Evolutionary conservation across 176 grass and related monocot species (phyloP).

Genomic region (Poa annua): DNA sequence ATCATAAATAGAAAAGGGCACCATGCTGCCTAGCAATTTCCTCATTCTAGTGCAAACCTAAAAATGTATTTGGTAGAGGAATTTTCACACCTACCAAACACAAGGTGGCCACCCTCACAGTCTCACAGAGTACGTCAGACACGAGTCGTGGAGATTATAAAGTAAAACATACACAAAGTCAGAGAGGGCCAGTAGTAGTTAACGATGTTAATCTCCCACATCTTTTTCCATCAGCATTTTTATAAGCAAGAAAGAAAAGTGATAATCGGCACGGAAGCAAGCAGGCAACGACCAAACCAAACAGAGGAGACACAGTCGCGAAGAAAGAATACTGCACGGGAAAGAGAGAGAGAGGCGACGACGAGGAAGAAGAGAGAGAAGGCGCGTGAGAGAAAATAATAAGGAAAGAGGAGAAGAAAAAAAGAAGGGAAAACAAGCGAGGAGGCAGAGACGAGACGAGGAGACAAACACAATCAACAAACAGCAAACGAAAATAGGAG

Average conservation of each 20-base stretch:
- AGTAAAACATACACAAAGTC: conserved; percentile 34
- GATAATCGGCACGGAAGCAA: conserved; percentile 32
- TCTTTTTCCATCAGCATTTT: neutral
- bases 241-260: neutral
- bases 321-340: neutral
- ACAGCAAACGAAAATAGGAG: conserved; percentile 59
- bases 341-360: no score
- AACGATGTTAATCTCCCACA: conserved; percentile 4
- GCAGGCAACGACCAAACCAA: conserved; percentile 47
- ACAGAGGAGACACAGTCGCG: conserved; percentile 37
- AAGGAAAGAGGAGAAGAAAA: conserved; percentile 23
- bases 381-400: conserved; percentile 37
- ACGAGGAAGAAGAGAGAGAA: conserved; percentile 37
- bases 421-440: conserved; percentile 34
- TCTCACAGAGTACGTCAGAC: neutral
- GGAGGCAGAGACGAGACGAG: conserved; percentile 40
- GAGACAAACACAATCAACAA: conserved; percentile 49
- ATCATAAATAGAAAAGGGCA: neutral
- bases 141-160: conserved; percentile 37
- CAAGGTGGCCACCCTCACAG: neutral
- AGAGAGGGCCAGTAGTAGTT: conserved; percentile 39
- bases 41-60: neutral
- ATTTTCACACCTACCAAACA: neutral
- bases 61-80: no score
- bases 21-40: neutral